phyloP scores from a whole-genome alignment of 345 rosid species.

The Populus davidiana region DNA sequence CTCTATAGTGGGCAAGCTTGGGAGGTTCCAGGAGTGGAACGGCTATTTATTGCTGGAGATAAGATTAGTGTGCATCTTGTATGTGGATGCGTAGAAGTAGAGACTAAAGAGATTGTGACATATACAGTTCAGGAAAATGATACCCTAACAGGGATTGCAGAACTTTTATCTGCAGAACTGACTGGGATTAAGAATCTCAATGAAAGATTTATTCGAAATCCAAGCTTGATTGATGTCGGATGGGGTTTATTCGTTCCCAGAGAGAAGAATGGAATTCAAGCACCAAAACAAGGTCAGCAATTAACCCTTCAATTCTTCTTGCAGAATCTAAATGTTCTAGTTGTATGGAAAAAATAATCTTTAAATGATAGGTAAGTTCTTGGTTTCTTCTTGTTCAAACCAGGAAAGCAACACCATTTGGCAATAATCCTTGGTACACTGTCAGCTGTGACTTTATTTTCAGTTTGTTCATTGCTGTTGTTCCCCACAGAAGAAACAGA shows the following conservation, averaged over 20 bases:
- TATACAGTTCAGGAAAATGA: conserved; percentile 34
- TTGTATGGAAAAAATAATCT: neutral
- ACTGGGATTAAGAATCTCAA: conserved; percentile 18
- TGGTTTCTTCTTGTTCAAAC: neutral
- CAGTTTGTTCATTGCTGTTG: conserved; percentile 11
- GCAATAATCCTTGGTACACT: conserved; percentile 1
- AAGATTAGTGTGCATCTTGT: conserved; percentile 13
- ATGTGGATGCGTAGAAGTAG: conserved; percentile 28
- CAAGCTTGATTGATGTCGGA: conserved; percentile 28
- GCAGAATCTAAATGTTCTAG: neutral
- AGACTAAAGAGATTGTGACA: conserved; percentile 23
- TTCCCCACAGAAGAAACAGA: conserved; percentile 17
- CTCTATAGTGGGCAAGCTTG: conserved; percentile 31
- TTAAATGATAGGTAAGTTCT: neutral
- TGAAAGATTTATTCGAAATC: conserved; percentile 14
- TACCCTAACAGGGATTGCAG: conserved; percentile 21
- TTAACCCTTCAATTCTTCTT: no score
- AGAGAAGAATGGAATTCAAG: conserved; percentile 1
- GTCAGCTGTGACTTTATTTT: conserved; percentile 17
- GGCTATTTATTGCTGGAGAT: conserved; percentile 17
- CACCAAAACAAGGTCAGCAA: conserved; percentile 19
- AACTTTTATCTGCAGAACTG: conserved; percentile 20
- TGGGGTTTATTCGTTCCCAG: no score
- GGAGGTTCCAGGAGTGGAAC: conserved; percentile 15
- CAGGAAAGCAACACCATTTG: conserved; percentile 15